Conservation (phyloP, 2,329 filamentous ascomycete species). For the Fusarium sp. region DNA sequence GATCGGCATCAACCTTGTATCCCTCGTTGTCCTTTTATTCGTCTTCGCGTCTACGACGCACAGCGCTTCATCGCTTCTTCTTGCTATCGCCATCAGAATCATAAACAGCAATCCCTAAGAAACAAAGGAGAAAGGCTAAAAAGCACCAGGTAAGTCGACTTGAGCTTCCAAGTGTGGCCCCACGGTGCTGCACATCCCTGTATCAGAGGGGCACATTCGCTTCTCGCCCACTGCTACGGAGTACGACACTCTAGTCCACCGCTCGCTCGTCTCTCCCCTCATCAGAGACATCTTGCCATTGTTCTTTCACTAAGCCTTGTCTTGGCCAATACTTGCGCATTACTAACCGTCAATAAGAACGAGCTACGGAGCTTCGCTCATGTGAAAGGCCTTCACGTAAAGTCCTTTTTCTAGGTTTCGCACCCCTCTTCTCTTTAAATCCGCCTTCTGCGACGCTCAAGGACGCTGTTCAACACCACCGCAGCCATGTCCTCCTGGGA, state of each 20-base stretch:
- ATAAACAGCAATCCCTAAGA: not conserved
- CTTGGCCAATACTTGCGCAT: slow-evolving; percentile 37
- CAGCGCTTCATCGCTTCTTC: not conserved
- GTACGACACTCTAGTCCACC: slow-evolving; percentile 41
- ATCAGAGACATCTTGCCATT: slow-evolving; percentile 27
- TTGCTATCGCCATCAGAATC: not conserved
- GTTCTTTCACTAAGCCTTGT: slow-evolving; percentile 17
- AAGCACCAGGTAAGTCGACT: slow-evolving; percentile 28
- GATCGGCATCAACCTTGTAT: slow-evolving; percentile 7
- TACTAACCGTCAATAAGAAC: slow-evolving; percentile 41
- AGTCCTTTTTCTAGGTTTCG: slow-evolving; percentile 28
- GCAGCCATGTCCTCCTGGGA: slow-evolving; percentile 88
- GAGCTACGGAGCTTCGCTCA: slow-evolving; percentile 46
- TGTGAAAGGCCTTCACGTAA: slow-evolving; percentile 43
- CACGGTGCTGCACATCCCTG: slow-evolving; percentile 46
- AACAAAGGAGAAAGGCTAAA: slow-evolving; percentile 13
- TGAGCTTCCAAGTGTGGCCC: slow-evolving; percentile 44
- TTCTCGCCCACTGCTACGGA: slow-evolving; percentile 44
- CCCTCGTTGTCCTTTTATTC: not conserved
- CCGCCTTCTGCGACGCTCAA: slow-evolving; percentile 35
- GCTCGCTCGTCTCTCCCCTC: slow-evolving; percentile 38
- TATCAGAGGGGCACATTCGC: slow-evolving; percentile 49
- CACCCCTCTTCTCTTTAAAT: slow-evolving; percentile 31
- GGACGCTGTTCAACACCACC: slow-evolving; percentile 26
- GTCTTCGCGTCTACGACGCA: slow-evolving; percentile 3